phyloP scores from a whole-genome alignment of 2,329 filamentous ascomycete genomes.

The Cladosporium colombiae region DNA sequence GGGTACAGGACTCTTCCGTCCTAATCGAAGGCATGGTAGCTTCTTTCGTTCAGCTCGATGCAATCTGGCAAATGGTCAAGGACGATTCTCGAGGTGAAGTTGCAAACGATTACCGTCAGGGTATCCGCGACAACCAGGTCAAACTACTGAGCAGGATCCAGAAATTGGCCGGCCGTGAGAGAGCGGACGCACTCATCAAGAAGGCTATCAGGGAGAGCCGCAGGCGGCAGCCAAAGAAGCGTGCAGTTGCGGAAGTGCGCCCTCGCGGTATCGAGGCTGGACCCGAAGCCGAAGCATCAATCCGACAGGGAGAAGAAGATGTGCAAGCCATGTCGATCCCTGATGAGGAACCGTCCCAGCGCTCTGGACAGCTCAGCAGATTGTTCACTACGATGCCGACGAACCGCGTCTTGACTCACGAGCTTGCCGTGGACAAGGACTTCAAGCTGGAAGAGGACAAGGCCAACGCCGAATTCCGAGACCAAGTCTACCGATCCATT shows the following conservation, averaged over 20 bases:
- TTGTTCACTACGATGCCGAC: conserved; percentile 65
- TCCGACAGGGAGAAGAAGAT: conserved; percentile 27
- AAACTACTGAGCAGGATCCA: conserved; percentile 79
- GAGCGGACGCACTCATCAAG: conserved; percentile 71
- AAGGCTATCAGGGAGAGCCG: conserved; percentile 73
- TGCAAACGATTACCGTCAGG: conserved; percentile 73
- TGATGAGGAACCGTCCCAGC: conserved; percentile 29
- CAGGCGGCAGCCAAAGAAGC: conserved; percentile 64
- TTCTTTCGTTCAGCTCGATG: conserved; percentile 80
- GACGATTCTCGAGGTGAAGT: conserved; percentile 73
- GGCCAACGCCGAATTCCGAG: conserved; percentile 58
- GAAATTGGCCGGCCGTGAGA: conserved; percentile 69
- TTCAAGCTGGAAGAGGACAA: conserved; percentile 64
- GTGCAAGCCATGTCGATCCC: conserved; percentile 21
- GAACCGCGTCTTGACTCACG: conserved; percentile 75
- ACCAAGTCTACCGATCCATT: conserved; percentile 61
- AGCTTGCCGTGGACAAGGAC: conserved; percentile 76
- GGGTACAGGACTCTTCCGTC: conserved; percentile 74
- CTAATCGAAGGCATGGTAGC: conserved; percentile 83
- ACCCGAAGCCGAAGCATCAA: conserved; percentile 23
- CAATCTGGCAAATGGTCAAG: conserved; percentile 81
- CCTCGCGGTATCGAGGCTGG: conserved; percentile 58
- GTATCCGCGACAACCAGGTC: conserved; percentile 78
- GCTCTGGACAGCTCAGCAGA: conserved; percentile 50
- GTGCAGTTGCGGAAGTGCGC: conserved; percentile 67